Percentiles rank a stretch among this genome's conserved stretches.
Evolutionary conservation across 1,284 basidiomycete genomes (phyloP).

Genomic region (Neolentinus lepideus): DNA sequence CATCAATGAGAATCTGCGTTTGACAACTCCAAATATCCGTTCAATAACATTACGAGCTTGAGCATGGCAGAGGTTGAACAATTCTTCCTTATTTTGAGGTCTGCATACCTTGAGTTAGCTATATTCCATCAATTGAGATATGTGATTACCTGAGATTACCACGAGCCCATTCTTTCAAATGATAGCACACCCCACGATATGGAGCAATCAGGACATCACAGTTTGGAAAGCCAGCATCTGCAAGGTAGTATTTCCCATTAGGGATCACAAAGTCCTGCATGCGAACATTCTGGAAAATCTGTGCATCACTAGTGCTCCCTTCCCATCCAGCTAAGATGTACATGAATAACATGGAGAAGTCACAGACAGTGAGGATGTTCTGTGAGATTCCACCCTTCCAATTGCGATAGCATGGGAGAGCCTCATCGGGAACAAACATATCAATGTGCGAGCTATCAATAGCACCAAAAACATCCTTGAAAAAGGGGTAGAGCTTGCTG

Average conservation of each 20-base stretch:
- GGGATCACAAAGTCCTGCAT: constrained; percentile 11
- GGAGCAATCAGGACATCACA: constrained; percentile 24
- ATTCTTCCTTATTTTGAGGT: constrained; percentile 12
- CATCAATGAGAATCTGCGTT: constrained; percentile 13
- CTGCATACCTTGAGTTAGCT: constrained; percentile 4
- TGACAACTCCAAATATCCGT: constrained; percentile 14
- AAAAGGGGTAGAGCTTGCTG: constrained; percentile 9
- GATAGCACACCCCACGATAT: constrained; percentile 25
- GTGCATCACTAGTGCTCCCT: constrained; percentile 25
- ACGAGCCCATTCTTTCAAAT: constrained; percentile 29
- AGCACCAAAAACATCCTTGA: background rate
- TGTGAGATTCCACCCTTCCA: constrained; percentile 18
- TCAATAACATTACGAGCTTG: constrained; percentile 14
- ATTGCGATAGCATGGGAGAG: constrained; percentile 11
- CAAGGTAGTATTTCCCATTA: constrained; percentile 16
- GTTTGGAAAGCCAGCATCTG: constrained; percentile 24
- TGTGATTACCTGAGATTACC: constrained; percentile 6
- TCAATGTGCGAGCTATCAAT: background rate
- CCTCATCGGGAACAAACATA: background rate
- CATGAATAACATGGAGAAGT: constrained; percentile 21
- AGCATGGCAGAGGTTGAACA: constrained; percentile 16
- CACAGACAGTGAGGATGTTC: constrained; percentile 17
- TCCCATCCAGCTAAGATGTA: constrained; percentile 28
- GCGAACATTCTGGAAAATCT: constrained; percentile 17
- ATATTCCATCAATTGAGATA: background rate